These are phyloP conservation scores for Microdochium bolleyi DNA, from an alignment of 2,329 filamentous ascomycete species.

Conservation along the genomic window DNA sequence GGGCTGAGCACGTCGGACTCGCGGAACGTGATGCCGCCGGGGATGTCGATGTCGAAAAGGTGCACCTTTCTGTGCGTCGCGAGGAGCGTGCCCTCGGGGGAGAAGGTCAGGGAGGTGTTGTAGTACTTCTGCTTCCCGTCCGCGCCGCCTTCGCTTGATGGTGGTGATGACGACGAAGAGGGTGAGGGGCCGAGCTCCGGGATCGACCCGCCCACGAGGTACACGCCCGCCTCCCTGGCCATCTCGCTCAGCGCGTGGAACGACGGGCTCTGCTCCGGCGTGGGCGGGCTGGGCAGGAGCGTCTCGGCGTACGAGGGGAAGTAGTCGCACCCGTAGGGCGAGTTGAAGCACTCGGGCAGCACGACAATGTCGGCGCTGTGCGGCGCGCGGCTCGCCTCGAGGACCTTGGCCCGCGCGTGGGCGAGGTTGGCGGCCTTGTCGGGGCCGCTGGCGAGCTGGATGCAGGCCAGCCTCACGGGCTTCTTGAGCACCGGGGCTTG, in stretches of 20 bases:
- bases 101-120: slow-evolving; percentile 85
- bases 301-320: slow-evolving; percentile 91
- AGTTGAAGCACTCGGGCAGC: slow-evolving; percentile 98
- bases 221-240: slow-evolving; percentile 70
- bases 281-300: slow-evolving; percentile 68
- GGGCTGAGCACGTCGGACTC: slow-evolving; percentile 85
- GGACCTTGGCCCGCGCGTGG: slow-evolving; percentile 73
- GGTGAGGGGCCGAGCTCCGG: slow-evolving; percentile 58
- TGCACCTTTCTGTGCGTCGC: slow-evolving; percentile 89
- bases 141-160: slow-evolving; percentile 17
- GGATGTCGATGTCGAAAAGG: slow-evolving; percentile 96
- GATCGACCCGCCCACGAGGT: slow-evolving; percentile 86
- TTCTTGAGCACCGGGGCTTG: slow-evolving; percentile 54
- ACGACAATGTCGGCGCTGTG: slow-evolving; percentile 80
- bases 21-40: slow-evolving; percentile 83
- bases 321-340: slow-evolving; percentile 83
- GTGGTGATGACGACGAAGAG: not conserved
- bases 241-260: slow-evolving; percentile 78
- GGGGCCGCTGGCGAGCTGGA: slow-evolving; percentile 72
- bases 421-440: slow-evolving; percentile 82
- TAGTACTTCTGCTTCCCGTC: slow-evolving; percentile 59
- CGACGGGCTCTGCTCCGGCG: slow-evolving; percentile 63
- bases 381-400: slow-evolving; percentile 57
- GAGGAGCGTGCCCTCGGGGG: slow-evolving; percentile 69
- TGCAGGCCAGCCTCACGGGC: slow-evolving; percentile 69